These are phyloP conservation scores for Backusella mclennaniae DNA, from an alignment of 192 early-diverging fungal genomes.

Conservation along the genomic window DNA sequence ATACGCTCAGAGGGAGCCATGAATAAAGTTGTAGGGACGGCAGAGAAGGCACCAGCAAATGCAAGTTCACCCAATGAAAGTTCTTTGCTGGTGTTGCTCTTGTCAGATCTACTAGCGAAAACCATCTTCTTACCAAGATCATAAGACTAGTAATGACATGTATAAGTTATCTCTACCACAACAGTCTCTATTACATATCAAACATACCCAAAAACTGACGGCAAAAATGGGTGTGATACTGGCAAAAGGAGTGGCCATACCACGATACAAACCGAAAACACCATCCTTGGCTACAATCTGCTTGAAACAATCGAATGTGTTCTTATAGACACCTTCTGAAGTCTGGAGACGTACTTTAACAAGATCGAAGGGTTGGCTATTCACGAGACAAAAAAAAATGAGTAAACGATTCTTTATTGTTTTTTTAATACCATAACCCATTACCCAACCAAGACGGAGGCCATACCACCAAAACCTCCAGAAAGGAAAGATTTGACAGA, in stretches of 20 bases:
- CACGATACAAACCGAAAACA: slow-evolving; percentile 88
- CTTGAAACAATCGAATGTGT: slow-evolving; percentile 85
- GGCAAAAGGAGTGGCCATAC: slow-evolving; percentile 89
- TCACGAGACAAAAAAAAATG: not conserved
- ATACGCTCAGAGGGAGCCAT: slow-evolving; percentile 96
- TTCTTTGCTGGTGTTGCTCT: slow-evolving; percentile 36
- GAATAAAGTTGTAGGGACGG: slow-evolving; percentile 88
- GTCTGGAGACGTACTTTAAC: slow-evolving; percentile 96
- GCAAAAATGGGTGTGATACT: slow-evolving; percentile 97
- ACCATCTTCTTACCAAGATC: slow-evolving; percentile 78
- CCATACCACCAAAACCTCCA: slow-evolving; percentile 90
- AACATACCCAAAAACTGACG: slow-evolving; percentile 82
- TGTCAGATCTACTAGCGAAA: slow-evolving; percentile 24
- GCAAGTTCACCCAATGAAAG: slow-evolving; percentile 76
- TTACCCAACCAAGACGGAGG: slow-evolving; percentile 70
- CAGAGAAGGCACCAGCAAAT: slow-evolving; percentile 92
- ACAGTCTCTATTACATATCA: not conserved
- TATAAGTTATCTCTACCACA: not conserved
- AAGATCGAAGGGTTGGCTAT: slow-evolving; percentile 82
- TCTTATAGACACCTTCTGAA: slow-evolving; percentile 73
- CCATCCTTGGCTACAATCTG: slow-evolving; percentile 91
- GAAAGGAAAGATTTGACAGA: slow-evolving; percentile 88
- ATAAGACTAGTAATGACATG: slow-evolving; percentile 39
- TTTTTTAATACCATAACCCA: slow-evolving; percentile 19
- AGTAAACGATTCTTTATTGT: not conserved